A percentile compares a stretch with the other conserved stretches of the same genome.
phyloP scores from a whole-genome alignment of 2,329 filamentous ascomycete species.

The Lasiodiplodia hormozganensis region DNA sequence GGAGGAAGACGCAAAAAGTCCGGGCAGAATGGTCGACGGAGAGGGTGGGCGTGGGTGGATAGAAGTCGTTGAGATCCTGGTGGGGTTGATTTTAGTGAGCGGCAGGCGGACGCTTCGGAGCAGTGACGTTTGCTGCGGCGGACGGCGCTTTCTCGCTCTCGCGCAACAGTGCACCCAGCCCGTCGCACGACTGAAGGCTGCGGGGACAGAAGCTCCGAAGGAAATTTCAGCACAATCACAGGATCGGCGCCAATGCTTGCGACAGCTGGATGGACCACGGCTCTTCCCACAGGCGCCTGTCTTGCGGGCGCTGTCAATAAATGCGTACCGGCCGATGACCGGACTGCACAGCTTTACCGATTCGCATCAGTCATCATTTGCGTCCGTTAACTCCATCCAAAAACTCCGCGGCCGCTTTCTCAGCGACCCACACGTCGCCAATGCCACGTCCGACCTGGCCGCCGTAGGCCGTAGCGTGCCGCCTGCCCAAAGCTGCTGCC shows the following conservation, averaged over 20 bases:
- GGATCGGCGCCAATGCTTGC: conserved; percentile 13
- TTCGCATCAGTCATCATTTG: conserved; percentile 29
- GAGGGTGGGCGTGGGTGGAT: conserved; percentile 5
- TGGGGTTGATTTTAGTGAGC: conserved; percentile 23
- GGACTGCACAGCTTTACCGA: conserved; percentile 15
- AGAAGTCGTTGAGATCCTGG: conserved; percentile 23
- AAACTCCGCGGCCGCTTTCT: conserved; percentile 25
- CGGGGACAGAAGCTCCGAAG: conserved; percentile 14
- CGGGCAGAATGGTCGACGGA: conserved; percentile 5
- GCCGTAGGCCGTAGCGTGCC: conserved; percentile 6
- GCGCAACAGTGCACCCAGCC: conserved; percentile 3
- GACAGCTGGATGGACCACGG: not conserved
- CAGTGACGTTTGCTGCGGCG: conserved; percentile 23
- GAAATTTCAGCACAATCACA: conserved; percentile 27
- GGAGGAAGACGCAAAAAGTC: conserved; percentile 14
- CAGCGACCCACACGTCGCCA: conserved; percentile 17
- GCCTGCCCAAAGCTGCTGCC: not conserved
- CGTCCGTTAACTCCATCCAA: conserved; percentile 27
- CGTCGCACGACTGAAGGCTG: conserved; percentile 23
- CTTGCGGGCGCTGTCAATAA: not conserved
- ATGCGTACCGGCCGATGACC: conserved; percentile 22
- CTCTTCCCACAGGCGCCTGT: not conserved
- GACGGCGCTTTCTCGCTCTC: conserved; percentile 13
- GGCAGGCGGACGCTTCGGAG: conserved; percentile 28
- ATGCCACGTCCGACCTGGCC: conserved; percentile 25